Evolutionary conservation across 2,329 filamentous ascomycete species (phyloP), one percentile per base, ranked within the genome.

Genomic region (Chaetomiaceae sp.): DNA sequence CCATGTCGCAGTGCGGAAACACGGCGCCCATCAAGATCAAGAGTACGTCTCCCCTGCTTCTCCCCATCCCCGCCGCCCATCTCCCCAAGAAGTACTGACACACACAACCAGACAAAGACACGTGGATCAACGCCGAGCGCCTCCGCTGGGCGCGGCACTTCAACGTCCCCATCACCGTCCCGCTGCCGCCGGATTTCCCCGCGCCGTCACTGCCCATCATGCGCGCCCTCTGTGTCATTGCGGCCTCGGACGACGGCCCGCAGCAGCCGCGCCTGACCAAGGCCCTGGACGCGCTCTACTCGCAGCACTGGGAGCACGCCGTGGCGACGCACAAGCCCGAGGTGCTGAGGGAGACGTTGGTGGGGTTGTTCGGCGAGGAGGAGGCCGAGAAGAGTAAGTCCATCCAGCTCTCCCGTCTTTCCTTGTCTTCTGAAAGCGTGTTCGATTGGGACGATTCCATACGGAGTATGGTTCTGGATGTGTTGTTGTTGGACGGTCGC

Each of bases 21-120:
- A 68, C 64, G 4, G 48, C 69, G 3, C 71, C 71, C 6, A 62
- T 72, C 19, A 59, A 59, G 6, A 68, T 72, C 57, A 70, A 69
- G 49, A 73, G 68, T 71, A 62, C 7, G 65, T 63, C 19, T 23
- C 23, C 34, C 5, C 43, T 27, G 20, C 36, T 17, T 22, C 23
- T 47, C 19, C 22, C 29, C 34, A 38, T 20, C 43, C 40, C 27
- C 42, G 20, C 39, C 23, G 15, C 33, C 40, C 33, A 36, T 39
- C 23, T 46, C 29, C 14, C 22, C 7, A 19, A n/a, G 29, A 12
- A 36, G 20, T 14, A 37, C 40, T 42, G 34, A 40, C 22, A 25
- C 6, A 9, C 20, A 36, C 17, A 8, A 38, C n/a, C 53, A 72
- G 68, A 73, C 63, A 73, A 73, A 57, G 67, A 68, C 57, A 63